Evolutionary conservation across 2,329 filamentous ascomycete species (phyloP).

Genomic region (Cercospora sojina): DNA sequence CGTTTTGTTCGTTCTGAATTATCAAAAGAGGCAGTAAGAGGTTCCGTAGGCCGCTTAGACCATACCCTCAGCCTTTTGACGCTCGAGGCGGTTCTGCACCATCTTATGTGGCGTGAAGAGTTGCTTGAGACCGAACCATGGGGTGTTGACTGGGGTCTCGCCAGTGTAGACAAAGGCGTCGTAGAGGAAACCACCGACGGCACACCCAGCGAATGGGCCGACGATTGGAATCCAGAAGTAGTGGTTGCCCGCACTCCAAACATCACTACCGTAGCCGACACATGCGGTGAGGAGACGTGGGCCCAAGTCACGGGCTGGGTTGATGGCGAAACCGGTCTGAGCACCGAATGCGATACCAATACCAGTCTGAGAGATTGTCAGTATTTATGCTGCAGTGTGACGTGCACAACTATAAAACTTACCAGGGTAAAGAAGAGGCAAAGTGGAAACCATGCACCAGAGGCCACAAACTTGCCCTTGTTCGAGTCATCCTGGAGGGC

Average conservation of each 20-base stretch:
- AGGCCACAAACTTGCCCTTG: conserved; percentile 38
- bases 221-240: conserved; percentile 71
- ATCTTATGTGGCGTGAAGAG: conserved; percentile 30
- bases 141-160: conserved; percentile 60
- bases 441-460: conserved; percentile 56
- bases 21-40: background rate
- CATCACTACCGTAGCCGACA: conserved; percentile 64
- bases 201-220: conserved; percentile 61
- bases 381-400: background rate
- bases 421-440: conserved; percentile 62
- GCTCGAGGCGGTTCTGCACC: conserved; percentile 24
- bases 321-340: conserved; percentile 68
- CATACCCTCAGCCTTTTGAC: conserved; percentile 33
- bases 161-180: conserved; percentile 68
- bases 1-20: background rate
- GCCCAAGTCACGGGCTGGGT: conserved; percentile 69
- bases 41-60: conserved; percentile 22
- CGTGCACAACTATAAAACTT: background rate
- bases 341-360: conserved; percentile 67
- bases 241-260: conserved; percentile 63
- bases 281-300: conserved; percentile 65
- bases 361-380: conserved; percentile 49
- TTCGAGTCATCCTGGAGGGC: conserved; percentile 59
- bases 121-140: conserved; percentile 43
- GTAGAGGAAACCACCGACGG: conserved; percentile 65